These are phyloP conservation scores for Solanum hybrid DNA, from an alignment of 305 asterid genomes.

Conservation along the genomic window DNA sequence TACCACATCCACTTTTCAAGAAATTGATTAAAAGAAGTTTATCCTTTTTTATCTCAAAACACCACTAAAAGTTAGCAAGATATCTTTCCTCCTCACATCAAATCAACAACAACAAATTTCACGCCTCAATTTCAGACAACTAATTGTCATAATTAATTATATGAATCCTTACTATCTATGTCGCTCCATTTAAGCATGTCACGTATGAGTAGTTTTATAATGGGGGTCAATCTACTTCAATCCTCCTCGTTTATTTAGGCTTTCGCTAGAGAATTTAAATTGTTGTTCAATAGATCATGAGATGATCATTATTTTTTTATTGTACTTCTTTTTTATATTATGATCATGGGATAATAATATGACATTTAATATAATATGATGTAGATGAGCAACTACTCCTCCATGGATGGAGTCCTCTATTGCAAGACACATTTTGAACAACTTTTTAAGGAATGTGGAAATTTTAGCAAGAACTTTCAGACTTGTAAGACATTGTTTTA, in stretches of 20 bases:
- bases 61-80: neutral
- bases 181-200: neutral
- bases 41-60: neutral
- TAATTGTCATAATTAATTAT: neutral
- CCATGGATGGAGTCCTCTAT: slow-evolving; percentile 95
- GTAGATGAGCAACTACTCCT: slow-evolving; percentile 96
- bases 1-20: neutral
- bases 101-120: neutral
- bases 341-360: neutral
- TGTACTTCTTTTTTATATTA: neutral
- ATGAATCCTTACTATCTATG: neutral
- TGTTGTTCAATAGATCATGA: neutral
- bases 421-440: slow-evolving; percentile 91
- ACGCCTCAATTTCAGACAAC: neutral
- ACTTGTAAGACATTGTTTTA: slow-evolving; percentile 22
- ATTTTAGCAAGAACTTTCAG: slow-evolving; percentile 63
- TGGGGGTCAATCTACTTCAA: neutral
- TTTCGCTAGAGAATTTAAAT: neutral
- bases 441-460: slow-evolving; percentile 40
- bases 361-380: neutral
- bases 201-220: neutral
- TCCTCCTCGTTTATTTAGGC: neutral
- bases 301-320: neutral
- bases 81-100: neutral
- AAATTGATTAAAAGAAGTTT: neutral